These are phyloP conservation scores for Botryotinia convoluta DNA, from an alignment of 2,329 filamentous ascomycete species.

Conservation along the genomic window DNA sequence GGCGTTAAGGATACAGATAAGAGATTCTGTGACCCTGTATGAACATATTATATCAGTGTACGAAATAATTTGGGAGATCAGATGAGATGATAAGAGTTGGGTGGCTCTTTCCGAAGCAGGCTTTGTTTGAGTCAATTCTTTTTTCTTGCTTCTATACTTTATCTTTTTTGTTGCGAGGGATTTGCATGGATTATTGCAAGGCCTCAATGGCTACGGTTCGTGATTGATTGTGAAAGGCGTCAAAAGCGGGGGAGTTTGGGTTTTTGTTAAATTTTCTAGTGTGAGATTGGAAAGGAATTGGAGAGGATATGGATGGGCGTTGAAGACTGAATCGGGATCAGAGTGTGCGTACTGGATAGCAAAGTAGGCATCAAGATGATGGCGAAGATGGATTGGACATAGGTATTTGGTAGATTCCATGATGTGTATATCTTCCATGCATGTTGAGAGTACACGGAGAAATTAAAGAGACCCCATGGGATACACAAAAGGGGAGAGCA, in stretches of 20 bases:
- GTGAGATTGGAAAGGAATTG: conserved; percentile 11
- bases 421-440: conserved; percentile 14
- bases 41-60: conserved; percentile 21
- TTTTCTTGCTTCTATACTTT: neutral
- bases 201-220: neutral
- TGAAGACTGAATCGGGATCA: conserved; percentile 3
- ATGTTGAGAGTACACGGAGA: neutral
- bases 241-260: conserved; percentile 5
- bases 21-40: conserved; percentile 13
- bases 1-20: conserved; percentile 11
- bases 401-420: neutral
- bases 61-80: conserved; percentile 12
- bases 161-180: neutral
- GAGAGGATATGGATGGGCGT: conserved; percentile 2
- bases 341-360: neutral
- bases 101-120: conserved; percentile 18
- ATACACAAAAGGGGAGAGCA: neutral
- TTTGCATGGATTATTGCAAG: conserved; percentile 3
- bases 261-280: neutral
- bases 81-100: neutral
- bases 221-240: neutral
- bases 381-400: conserved; percentile 4
- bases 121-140: conserved; percentile 19
- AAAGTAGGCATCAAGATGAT: neutral
- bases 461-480: neutral